phyloP scores from a whole-genome alignment of 116 monocot species.

The Papilionanthe hybrid region DNA sequence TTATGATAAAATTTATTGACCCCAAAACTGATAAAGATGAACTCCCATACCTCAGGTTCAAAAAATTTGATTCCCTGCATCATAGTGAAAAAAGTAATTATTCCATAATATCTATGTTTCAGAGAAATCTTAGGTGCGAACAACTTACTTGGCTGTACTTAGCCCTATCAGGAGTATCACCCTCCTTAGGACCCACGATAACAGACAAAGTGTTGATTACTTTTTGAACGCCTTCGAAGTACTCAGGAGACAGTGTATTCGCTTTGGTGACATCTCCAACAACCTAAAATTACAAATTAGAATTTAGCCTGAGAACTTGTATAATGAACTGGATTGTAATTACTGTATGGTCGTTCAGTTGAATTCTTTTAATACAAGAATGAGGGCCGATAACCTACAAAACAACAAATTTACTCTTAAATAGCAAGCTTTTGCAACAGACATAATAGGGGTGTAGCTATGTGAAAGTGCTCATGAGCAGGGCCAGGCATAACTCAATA shows the following conservation, averaged over 20 bases:
- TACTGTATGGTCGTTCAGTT: neutral
- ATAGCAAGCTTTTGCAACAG: no score
- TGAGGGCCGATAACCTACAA: no score
- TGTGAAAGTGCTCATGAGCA: no score
- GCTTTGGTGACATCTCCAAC: conserved; percentile 82
- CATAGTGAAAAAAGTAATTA: neutral
- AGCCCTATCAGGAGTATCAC: conserved; percentile 96
- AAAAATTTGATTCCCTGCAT: conserved; percentile 98
- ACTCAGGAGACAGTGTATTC: conserved; percentile 58
- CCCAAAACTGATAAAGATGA: no score
- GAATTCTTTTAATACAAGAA: neutral
- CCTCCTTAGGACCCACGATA: conserved; percentile 97
- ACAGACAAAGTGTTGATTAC: conserved; percentile 86
- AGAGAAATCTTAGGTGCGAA: neutral
- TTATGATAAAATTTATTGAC: neutral
- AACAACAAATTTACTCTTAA: neutral
- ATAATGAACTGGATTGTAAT: neutral
- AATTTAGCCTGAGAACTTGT: neutral
- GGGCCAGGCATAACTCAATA: no score
- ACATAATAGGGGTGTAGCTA: no score
- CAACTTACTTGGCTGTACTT: conserved; percentile 84
- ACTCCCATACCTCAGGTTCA: conserved; percentile 75
- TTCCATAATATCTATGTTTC: neutral
- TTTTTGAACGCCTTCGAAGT: conserved; percentile 83
- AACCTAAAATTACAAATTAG: conserved; percentile 37